Evolutionary conservation across 164 flowering plant genomes (phyloP), one percentile per base, ranked within the genome.

Genomic region (Umbilicus rupestris): DNA sequence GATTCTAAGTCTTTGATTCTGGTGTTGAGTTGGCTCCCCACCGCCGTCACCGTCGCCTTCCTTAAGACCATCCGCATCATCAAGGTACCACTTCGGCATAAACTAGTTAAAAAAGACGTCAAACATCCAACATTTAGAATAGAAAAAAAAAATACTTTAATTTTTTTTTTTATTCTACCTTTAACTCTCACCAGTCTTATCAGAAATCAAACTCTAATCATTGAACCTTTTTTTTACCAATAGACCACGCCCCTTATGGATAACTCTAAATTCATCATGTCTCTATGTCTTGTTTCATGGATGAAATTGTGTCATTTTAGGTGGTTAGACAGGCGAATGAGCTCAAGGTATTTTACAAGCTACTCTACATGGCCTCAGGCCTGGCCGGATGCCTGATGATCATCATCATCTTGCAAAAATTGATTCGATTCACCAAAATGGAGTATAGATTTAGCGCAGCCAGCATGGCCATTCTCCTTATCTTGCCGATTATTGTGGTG

Each of bases 1-100:
- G 72, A 75, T 31, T 0, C 76, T 0, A 71, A 73, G 22, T 7
- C 74, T n/a, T 58, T 78, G 44, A 74, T 78, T 49, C 26, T 79
- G 62, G 49, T 79, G 11, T 72, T 79, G 0, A 75, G 77, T 22
- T 79, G 79, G 79, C 71, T 79, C 0, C 82, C 82, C 0, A 75
- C 79, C 0, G 79, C 69, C 0, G 66, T 74, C 0, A 72, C 78
- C 2, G 39, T 72, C 15, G 72, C 39, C 9, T 78, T 75, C 52
- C 66, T 77, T 12, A 63, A 75, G 10, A 77, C 77, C 1, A 65
- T 77, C 19, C 68, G 80, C 2, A 29, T 64, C 72, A 64, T 74
- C 71, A 65, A 47, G 55, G 55, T 47, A 47, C 47, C 5, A 44
- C n/a, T n/a, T n/a, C n/a, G n/a, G n/a, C n/a, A n/a, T n/a, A n/a